phyloP scores from a whole-genome alignment of 345 rosid genomes.

The Excoecaria agallocha region DNA sequence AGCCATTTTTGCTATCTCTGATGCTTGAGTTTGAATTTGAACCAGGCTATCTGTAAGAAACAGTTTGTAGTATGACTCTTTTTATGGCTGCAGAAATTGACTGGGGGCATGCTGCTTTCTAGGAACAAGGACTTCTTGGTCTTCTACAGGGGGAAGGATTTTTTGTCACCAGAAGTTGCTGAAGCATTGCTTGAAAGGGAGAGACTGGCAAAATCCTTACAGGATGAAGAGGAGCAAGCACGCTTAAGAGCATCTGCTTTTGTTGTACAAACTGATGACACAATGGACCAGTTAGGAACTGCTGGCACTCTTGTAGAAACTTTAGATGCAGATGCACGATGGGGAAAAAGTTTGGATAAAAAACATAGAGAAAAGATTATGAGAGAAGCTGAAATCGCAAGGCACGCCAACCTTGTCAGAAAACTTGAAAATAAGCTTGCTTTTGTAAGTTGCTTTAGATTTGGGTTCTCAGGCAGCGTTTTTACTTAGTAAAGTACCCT shows the following conservation, averaged over 20 bases:
- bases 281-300: constrained; percentile 40
- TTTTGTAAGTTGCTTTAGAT: constrained; percentile 52
- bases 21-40: neutral
- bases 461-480: neutral
- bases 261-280: constrained; percentile 38
- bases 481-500: neutral
- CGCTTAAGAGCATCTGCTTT: constrained; percentile 67
- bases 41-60: constrained; percentile 13
- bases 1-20: neutral
- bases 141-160: constrained; percentile 88
- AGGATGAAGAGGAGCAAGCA: constrained; percentile 83
- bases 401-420: constrained; percentile 59
- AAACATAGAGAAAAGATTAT: constrained; percentile 48
- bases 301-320: constrained; percentile 90
- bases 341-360: constrained; percentile 68
- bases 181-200: constrained; percentile 80
- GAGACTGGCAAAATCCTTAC: constrained; percentile 58
- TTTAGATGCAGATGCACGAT: constrained; percentile 70
- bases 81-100: constrained; percentile 66
- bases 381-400: constrained; percentile 63
- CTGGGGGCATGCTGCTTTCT: constrained; percentile 79
- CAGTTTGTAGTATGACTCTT: constrained; percentile 12
- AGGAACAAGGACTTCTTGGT: constrained; percentile 92
- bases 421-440: constrained; percentile 74
- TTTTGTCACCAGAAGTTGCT: constrained; percentile 69